These are phyloP conservation scores for Alectoria sarmentosa DNA, from an alignment of 495 filamentous ascomycete species.

Conservation along the genomic window DNA sequence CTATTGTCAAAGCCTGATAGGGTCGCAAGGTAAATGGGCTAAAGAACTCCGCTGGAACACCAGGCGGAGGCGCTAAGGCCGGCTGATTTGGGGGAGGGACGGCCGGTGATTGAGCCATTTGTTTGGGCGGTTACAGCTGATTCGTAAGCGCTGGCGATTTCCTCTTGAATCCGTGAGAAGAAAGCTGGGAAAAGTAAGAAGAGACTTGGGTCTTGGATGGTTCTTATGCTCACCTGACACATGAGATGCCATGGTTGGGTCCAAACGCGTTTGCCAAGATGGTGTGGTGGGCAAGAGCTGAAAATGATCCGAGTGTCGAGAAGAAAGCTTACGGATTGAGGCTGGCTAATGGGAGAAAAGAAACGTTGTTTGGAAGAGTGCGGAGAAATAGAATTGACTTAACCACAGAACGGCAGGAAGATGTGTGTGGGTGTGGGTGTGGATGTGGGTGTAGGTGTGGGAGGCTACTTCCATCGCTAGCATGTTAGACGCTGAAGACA, in stretches of 20 bases:
- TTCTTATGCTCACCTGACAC: not conserved
- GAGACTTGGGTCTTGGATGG: not conserved
- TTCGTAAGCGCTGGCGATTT: no score
- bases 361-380: no score
- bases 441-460: no score
- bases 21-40: slow-evolving; percentile 20
- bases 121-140: no score
- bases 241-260: not conserved
- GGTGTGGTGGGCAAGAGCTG: not conserved
- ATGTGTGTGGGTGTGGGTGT: no score
- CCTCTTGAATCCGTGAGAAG: not conserved
- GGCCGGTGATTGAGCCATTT: not conserved
- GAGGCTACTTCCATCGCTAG: no score
- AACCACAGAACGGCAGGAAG: not conserved
- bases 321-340: no score
- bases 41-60: slow-evolving; percentile 20
- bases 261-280: not conserved
- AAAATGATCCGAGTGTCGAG: not conserved
- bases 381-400: not conserved
- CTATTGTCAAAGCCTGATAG: slow-evolving; percentile 18
- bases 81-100: not conserved
- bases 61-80: slow-evolving; percentile 20
- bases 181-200: not conserved
- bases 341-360: not conserved
- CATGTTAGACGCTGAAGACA: no score